Base-by-base conservation (phyloP, 139 green algal species). In the Picochlorum costavermella region DNA sequence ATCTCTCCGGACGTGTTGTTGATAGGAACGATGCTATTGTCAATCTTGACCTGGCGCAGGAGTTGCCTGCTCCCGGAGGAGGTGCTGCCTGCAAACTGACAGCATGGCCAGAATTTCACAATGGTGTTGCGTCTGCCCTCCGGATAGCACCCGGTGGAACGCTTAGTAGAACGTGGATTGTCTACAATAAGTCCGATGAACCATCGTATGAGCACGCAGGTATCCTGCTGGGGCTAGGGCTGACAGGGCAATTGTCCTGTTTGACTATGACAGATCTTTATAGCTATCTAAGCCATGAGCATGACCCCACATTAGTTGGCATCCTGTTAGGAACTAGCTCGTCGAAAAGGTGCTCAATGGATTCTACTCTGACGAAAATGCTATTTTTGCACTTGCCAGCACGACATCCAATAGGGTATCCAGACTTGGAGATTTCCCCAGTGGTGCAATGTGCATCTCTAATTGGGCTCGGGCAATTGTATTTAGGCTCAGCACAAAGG, bases 71-170 rank as follows among this genome's bases (percentile, higher is more conserved):
- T 13, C 74, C 76, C 20, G 79, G 78, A 53, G 76, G 74, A 4
- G 85, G 83, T 8, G 87, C 80, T 6, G 65, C 77, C 0, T 74
- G 75, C 13, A 85, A 94, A 30, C 55, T 89, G 23, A 90, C 82
- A 1, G 86, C 81, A 1, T 99, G 94, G 94, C 86, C 92, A 2
- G 88, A 98, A 74, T 99, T 98, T 75, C 92, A 99, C 84, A 96
- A 97, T 64, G 94, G 91, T 5, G 87, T 85, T 11, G 88, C 88
- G 0, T 75, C 85, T 49, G 89, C 83, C 9, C 65, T 97, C 50
- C 60, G 77, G 11, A 61, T 95, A 25, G 68, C 63, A n/a, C 71
- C 64, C 23, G 61, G 46, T 29, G 68, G 64, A 55, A 60, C 68
- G 37, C 66, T 96, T 17, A 88, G 71, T 11, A 78, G 90, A 25